Conservation (phyloP, 2,329 filamentous ascomycete species). For the Cytospora piceae region DNA sequence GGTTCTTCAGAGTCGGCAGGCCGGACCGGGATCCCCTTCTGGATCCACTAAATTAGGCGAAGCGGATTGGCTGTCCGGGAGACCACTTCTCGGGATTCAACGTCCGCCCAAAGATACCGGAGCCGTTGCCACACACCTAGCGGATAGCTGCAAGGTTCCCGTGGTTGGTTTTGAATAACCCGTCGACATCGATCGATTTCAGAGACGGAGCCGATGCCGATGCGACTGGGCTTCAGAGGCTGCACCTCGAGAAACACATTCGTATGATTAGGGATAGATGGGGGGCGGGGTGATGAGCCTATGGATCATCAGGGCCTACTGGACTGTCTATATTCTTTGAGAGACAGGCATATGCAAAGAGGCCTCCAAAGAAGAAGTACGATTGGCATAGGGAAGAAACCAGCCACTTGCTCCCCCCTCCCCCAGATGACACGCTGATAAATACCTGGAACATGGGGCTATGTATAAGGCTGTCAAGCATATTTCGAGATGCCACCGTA, state of each 20-base stretch:
- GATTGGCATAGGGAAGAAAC: too few species aligned
- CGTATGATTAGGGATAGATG: too few species aligned
- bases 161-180: neutral
- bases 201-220: neutral
- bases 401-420: too few species aligned
- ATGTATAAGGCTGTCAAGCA: neutral
- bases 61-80: slow-evolving; percentile 15
- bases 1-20: slow-evolving; percentile 15
- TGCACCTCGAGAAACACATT: neutral
- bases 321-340: too few species aligned
- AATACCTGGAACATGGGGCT: neutral
- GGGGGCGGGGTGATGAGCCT: too few species aligned
- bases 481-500: neutral
- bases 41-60: slow-evolving; percentile 9
- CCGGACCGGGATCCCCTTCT: slow-evolving; percentile 24
- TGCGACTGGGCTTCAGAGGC: too few species aligned
- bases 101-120: slow-evolving; percentile 11
- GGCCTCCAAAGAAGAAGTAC: too few species aligned
- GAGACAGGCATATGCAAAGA: too few species aligned
- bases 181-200: neutral
- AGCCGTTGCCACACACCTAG: slow-evolving; percentile 4
- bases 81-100: slow-evolving; percentile 1
- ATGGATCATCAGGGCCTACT: too few species aligned
- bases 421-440: too few species aligned
- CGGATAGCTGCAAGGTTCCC: neutral